Base-by-base conservation (phyloP, 257 asterid species). In the Henckelia pumila region DNA sequence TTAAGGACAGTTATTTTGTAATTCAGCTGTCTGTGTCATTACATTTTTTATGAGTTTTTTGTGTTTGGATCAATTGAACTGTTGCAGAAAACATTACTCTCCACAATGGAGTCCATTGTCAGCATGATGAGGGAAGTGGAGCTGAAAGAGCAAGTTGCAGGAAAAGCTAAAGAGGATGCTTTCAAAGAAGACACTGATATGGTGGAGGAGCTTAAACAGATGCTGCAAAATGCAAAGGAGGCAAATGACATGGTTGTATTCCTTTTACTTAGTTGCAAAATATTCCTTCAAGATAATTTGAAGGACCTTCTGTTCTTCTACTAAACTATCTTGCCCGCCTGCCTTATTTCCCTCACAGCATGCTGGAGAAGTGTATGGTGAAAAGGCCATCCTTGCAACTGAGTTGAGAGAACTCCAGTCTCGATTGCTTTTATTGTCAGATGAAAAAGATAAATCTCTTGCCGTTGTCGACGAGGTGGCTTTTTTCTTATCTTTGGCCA, bases 361-460 rank as follows among this genome's bases (percentile, higher is more conserved):
- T 63, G 86, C 96, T 74, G 96, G 99, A 64, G 98, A 94, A 80
- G 88, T 91, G 33, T 84, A 84, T 71, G 97, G 98, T 33, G 99
- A 94, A 77, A 94, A 83, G 83, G 84, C 98, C 53, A 86, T 94
- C 70, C 84, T 91, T 47, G 86, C 86, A 32, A 88, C 96, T 20
- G 99, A 94, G 78, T 80, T 84, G 71, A 87, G 74, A 78, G 96
- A 88, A 86, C 98, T 94, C 71, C 95, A 91, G 81, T 73, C 95
- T 78, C 96, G 94, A 66, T 81, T 86, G 71, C 81, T 85, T 61
- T 79, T 81, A 47, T 65, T 94, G 76, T 80, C 96, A n/a, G 93
- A 83, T 53, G 95, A 89, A 79, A 87, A 89, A 77, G 95, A 91
- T 71, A 89, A 82, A 74, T 85, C 95, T 75, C 93, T 89, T 40